Base-by-base conservation (phyloP, 1,284 basidiomycete species). In the Ganoderma meredithae region DNA sequence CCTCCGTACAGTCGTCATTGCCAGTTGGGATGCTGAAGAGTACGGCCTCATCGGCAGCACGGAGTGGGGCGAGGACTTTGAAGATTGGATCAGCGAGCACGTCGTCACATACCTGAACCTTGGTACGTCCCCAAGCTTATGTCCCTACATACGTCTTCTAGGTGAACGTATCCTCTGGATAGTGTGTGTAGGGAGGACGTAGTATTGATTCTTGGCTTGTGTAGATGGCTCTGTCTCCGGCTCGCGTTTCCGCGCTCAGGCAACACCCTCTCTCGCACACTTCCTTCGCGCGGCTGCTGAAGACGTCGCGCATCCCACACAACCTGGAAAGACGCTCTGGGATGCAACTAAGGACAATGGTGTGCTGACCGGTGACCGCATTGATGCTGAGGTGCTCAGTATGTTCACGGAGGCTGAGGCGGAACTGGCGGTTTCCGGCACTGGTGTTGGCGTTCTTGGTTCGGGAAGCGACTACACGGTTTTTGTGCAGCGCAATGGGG, bases 1-100 rank as follows among this genome's bases (percentile, higher is more conserved):
- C 10, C 81, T 96, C 41, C 84, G 96, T 69, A 96, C 94, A 6
- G 90, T 97, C 73, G 79, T 97, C 19, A 85, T 98, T 63, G 95
- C 94, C 3, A 93, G 90, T 71, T 97, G 95, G 95, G 95, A 97
- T 78, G 96, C 89, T 0, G 96, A 98, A 81, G 96, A 96, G 87
- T 94, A 95, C 69, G 95, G 95, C 31, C 84, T 97, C 47, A 83
- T 97, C 53, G 95, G 95, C 19, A 91, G 90, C 73, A 95, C 93
- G 8, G 95, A 97, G 79, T 95, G 90, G 85, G 92, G 90, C 22
- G 95, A 97, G 80, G 95, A 97, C 77, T 97, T 96, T 76, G 83
- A 89, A 2, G 83, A 88, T 40, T 96, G 92, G 90, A 88, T 97
- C 63, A 83, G 86, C 60, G 82, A 88, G 58, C 86, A 96, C 71